phyloP scores from a whole-genome alignment of 768 basidiomycete species.

The Kwoniella bestiolae region DNA sequence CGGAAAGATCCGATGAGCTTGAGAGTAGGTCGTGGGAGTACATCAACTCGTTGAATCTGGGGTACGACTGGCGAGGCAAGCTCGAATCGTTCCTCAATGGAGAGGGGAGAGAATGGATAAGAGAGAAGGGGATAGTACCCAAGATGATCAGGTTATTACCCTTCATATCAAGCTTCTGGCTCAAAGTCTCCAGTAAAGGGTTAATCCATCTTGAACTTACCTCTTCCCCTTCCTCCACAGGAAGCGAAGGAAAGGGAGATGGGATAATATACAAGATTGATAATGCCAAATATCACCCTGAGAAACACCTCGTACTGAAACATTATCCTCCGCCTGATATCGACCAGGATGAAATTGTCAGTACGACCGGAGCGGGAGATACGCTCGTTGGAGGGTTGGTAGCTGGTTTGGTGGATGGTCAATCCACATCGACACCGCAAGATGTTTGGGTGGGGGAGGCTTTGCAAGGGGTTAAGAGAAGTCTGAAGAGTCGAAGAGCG shows the following conservation, averaged over 20 bases:
- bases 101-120: constrained; percentile 59
- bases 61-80: constrained; percentile 68
- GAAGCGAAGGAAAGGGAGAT: constrained; percentile 1
- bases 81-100: constrained; percentile 67
- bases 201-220: constrained; percentile 38
- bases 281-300: constrained; percentile 5
- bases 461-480: constrained; percentile 36
- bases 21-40: constrained; percentile 69
- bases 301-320: constrained; percentile 63
- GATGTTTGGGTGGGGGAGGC: constrained; percentile 40
- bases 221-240: neutral
- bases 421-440: too few relatives aligned
- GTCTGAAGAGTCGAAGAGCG: constrained; percentile 36
- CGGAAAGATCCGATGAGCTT: constrained; percentile 60
- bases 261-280: constrained; percentile 19
- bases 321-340: constrained; percentile 70
- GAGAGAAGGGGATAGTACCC: constrained; percentile 73
- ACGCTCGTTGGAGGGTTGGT: constrained; percentile 82
- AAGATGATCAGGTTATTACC: constrained; percentile 82
- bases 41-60: constrained; percentile 70
- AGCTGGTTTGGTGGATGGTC: constrained; percentile 63
- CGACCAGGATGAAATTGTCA: constrained; percentile 61
- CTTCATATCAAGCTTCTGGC: constrained; percentile 77
- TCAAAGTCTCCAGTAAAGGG: constrained; percentile 76
- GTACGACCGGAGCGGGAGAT: constrained; percentile 92